Evolutionary conservation across 2,329 filamentous ascomycete species (phyloP).

Genomic region (Madurella mycetomatis): DNA sequence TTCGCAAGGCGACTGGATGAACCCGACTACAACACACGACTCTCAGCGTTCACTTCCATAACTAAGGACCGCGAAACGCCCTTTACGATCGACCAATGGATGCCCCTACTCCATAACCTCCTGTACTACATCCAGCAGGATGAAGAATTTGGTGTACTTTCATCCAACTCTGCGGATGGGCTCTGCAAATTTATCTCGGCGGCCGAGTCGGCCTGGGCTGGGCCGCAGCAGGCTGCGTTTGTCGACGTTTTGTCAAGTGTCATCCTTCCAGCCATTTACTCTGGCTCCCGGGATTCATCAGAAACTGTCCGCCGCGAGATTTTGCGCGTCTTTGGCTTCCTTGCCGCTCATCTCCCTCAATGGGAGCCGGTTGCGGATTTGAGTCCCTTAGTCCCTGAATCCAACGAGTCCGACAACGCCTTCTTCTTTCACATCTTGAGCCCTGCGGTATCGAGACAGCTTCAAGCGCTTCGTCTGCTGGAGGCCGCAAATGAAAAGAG

Average conservation of each 20-base stretch:
- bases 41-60: slow-evolving; percentile 70
- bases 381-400: slow-evolving; percentile 56
- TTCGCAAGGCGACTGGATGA: slow-evolving; percentile 70
- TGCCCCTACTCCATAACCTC: slow-evolving; percentile 82
- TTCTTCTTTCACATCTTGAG: slow-evolving; percentile 94
- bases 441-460: slow-evolving; percentile 79
- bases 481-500: slow-evolving; percentile 61
- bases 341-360: slow-evolving; percentile 65
- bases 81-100: slow-evolving; percentile 73
- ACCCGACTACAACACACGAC: slow-evolving; percentile 79
- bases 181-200: slow-evolving; percentile 74
- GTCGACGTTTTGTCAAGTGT: slow-evolving; percentile 57
- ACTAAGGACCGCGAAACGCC: slow-evolving; percentile 55
- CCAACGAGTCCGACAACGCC: slow-evolving; percentile 60
- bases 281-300: slow-evolving; percentile 70
- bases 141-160: slow-evolving; percentile 81
- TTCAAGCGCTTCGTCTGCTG: slow-evolving; percentile 76
- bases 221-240: slow-evolving; percentile 44
- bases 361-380: slow-evolving; percentile 74
- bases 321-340: slow-evolving; percentile 70
- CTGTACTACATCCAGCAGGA: slow-evolving; percentile 80
- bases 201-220: slow-evolving; percentile 42
- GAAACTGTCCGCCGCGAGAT: slow-evolving; percentile 83
- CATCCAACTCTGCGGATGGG: slow-evolving; percentile 73
- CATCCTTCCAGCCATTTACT: slow-evolving; percentile 70